Evolutionary conservation across 306 rosid species (phyloP).

Genomic region (Fragaria ananassa): DNA sequence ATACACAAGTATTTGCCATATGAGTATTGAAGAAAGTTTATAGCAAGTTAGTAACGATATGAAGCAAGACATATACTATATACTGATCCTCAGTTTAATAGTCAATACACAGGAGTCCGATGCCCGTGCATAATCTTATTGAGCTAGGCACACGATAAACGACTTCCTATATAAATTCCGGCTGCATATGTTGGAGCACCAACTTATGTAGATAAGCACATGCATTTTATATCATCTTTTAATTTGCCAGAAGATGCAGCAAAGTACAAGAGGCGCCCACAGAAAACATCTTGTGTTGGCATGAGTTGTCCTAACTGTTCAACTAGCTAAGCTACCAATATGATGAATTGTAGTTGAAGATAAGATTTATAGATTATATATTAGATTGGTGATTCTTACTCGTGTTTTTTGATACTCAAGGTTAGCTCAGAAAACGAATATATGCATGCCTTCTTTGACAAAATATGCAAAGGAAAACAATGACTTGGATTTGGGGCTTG

Average conservation of each 20-base stretch:
- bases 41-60: background rate
- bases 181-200: background rate
- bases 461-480: background rate
- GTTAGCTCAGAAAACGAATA: background rate
- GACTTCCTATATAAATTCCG: background rate
- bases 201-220: background rate
- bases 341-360: background rate
- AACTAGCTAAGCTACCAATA: background rate
- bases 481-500: slow-evolving; percentile 9
- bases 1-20: too few species aligned
- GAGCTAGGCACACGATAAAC: too few species aligned
- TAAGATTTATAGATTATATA: background rate
- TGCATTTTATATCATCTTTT: background rate
- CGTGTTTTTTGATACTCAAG: background rate
- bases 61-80: background rate
- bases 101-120: background rate
- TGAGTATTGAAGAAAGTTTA: background rate
- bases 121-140: background rate
- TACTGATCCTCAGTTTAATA: too few species aligned
- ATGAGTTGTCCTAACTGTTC: background rate
- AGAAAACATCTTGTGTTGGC: background rate
- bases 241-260: background rate
- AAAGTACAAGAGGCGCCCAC: background rate
- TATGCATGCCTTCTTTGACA: background rate
- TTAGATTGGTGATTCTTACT: background rate